Evolutionary conservation across 805 yeast species (phyloP), one percentile per base, ranked within the genome.

Genomic region (Saturnispora sekii): DNA sequence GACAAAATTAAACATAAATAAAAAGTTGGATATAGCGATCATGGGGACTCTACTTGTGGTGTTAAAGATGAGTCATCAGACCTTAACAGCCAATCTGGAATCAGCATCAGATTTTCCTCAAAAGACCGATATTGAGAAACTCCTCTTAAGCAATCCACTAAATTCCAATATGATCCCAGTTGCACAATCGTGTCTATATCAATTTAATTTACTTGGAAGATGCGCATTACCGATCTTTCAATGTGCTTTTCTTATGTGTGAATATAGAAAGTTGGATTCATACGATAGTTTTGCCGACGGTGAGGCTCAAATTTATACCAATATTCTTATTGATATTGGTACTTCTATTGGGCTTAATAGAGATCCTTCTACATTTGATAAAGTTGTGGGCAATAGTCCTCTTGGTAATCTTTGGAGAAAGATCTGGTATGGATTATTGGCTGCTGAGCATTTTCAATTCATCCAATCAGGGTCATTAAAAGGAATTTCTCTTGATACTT

Each of bases 301-400:
- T 37, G 76, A 75, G 40, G 69, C 78, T 2, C 79, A 72, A 51
- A 72, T 77, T 8, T 70, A 74, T 44, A 58, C 72, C 12, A 77
- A 81, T 1, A 69, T 77, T 61, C 64, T 79, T 29, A 61, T 79
- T n/a, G 85, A 79, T 53, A 77, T 81, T 82, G 84, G 81, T 0
- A 68, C 74, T 44, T 70, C 81, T 32, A 69, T 81, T 51, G 89
- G 88, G 0, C 56, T 81, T 21, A 80, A 81, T 56, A 68, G 87
- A 52, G 88, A 81, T 50, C 87, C 88, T 0, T 71, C 68, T 38
- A 65, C 65, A 35, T 76, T 76, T 51, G 58, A 56, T 15, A 7
- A 45, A 1, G n/a, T 40, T 6, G 35, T 43, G 2, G 41, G 46
- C 8, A 33, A 44, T 6, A 44, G 48, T 14, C 64, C 55, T 44